Evolutionary conservation across 1,284 basidiomycete species (phyloP).

Genomic region (Sphaerobolus stellatus): DNA sequence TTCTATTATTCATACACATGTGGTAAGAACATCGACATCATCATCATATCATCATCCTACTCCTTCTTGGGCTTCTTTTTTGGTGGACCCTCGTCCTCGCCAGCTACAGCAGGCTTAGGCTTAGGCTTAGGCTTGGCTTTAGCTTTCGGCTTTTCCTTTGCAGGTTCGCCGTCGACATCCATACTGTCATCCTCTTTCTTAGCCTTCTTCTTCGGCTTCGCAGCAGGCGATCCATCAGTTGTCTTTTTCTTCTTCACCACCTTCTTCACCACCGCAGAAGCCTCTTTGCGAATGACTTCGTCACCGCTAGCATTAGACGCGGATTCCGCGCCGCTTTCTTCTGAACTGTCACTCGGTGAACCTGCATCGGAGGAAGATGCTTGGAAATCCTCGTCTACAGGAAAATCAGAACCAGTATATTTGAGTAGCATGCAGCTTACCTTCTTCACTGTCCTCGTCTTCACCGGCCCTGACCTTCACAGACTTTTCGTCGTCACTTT

Average conservation of each 20-base stretch:
- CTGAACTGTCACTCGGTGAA: constrained; percentile 64
- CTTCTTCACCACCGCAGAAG: constrained; percentile 41
- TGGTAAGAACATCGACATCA: too few species aligned
- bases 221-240: constrained; percentile 15
- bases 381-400: constrained; percentile 83
- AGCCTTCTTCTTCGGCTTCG: constrained; percentile 42
- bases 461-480: constrained; percentile 54
- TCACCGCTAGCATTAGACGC: constrained; percentile 81
- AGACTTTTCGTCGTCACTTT: constrained; percentile 68
- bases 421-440: constrained; percentile 42
- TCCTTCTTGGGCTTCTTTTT: constrained; percentile 68
- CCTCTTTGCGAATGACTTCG: constrained; percentile 49
- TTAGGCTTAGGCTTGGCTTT: constrained; percentile 50
- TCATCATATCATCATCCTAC: constrained; percentile 11
- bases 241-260: constrained; percentile 40
- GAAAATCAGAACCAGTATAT: constrained; percentile 1
- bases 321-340: constrained; percentile 70
- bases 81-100: constrained; percentile 54
- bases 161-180: constrained; percentile 33
- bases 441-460: constrained; percentile 82
- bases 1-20: too few species aligned
- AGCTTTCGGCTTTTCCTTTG: constrained; percentile 44
- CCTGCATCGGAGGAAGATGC: constrained; percentile 82
- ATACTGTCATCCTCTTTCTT: constrained; percentile 42
- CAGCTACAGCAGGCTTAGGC: constrained; percentile 39